A percentile compares a stretch with the other conserved stretches of the same genome.
phyloP scores from a whole-genome alignment of 306 rosid species.

The Hylodesmum podocarpum region DNA sequence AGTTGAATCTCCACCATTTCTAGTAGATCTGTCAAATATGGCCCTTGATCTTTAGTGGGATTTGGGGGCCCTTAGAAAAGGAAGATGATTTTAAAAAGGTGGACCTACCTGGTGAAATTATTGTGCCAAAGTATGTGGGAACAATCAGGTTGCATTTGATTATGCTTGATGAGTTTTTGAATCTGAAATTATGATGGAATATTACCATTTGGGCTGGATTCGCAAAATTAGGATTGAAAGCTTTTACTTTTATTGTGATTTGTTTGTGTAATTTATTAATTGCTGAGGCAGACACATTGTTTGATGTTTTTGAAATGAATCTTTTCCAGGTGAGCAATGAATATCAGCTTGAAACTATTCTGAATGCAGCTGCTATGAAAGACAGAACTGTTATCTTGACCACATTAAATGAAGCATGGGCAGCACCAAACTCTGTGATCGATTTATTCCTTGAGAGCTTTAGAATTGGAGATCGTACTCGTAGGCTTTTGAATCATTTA shows the following conservation, averaged over 20 bases:
- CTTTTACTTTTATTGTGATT: conserved; percentile 21
- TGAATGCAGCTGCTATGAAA: conserved; percentile 76
- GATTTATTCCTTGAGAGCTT: conserved; percentile 96
- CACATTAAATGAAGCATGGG: conserved; percentile 96
- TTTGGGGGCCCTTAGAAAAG: not conserved
- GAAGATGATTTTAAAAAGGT: not conserved
- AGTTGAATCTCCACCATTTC: not conserved
- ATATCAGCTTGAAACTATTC: conserved; percentile 55
- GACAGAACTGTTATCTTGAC: conserved; percentile 84
- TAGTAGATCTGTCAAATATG: not conserved
- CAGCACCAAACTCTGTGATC: conserved; percentile 69
- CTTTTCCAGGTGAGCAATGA: conserved; percentile 53
- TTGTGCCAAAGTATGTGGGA: not conserved
- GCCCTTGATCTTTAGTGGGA: not conserved
- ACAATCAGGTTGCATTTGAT: not conserved
- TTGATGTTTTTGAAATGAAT: conserved; percentile 24
- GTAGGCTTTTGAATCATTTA: conserved; percentile 73
- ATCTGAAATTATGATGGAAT: not conserved
- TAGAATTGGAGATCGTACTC: conserved; percentile 71
- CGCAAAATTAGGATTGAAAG: not conserved
- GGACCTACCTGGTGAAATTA: conserved; percentile 3
- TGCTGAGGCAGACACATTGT: not conserved
- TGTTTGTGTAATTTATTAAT: not conserved
- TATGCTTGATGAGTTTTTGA: conserved; percentile 6
- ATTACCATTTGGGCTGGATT: not conserved